Conservation (phyloP, 352 stramenopile species). For the Phytophthora chlamydospora region DNA sequence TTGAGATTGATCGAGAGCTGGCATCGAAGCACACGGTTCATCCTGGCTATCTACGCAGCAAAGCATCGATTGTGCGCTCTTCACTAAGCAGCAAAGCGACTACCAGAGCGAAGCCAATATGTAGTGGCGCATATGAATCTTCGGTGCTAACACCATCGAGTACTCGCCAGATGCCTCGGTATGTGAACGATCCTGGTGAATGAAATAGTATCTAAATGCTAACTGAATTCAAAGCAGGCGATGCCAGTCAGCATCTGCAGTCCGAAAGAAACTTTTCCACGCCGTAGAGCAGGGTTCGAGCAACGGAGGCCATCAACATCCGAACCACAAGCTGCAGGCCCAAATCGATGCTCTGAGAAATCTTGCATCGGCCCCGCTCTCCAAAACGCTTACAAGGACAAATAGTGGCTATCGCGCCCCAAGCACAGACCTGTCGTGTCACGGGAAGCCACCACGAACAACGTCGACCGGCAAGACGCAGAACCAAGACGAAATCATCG, state of each 20-base stretch:
- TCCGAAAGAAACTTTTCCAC: slow-evolving; percentile 69
- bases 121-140: slow-evolving; percentile 7
- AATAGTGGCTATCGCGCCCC: slow-evolving; percentile 12
- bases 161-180: slow-evolving; percentile 36
- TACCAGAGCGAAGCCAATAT: slow-evolving; percentile 6
- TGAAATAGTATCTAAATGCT: neutral
- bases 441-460: slow-evolving; percentile 10
- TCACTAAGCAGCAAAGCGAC: slow-evolving; percentile 11
- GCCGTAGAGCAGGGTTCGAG: slow-evolving; percentile 58
- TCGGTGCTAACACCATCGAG: slow-evolving; percentile 22
- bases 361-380: slow-evolving; percentile 23
- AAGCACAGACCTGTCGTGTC: slow-evolving; percentile 8
- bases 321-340: slow-evolving; percentile 37
- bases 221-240: slow-evolving; percentile 33
- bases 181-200: neutral
- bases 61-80: slow-evolving; percentile 26
- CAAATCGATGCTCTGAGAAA: slow-evolving; percentile 51
- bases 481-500: slow-evolving; percentile 34
- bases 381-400: slow-evolving; percentile 11
- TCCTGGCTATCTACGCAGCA: slow-evolving; percentile 24
- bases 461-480: slow-evolving; percentile 7
- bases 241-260: slow-evolving; percentile 68
- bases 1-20: slow-evolving; percentile 33
- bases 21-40: slow-evolving; percentile 14
- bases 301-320: slow-evolving; percentile 25